phyloP scores from a whole-genome alignment of 176 grass and related monocot genomes.

The Eleusine coracana region DNA sequence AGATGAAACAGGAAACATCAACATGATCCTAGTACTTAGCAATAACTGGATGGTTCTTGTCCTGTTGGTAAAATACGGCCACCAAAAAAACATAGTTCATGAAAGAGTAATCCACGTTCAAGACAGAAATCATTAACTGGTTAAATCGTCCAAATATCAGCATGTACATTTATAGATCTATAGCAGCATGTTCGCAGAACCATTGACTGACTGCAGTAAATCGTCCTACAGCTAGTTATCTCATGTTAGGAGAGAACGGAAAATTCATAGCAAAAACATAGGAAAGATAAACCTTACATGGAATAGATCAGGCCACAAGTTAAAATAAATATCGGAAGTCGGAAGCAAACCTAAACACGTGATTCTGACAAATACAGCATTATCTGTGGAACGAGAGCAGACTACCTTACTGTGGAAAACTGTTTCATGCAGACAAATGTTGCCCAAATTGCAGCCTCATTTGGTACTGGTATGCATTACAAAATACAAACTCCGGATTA shows the following conservation, averaged over 20 bases:
- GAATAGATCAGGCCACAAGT: conserved; percentile 8
- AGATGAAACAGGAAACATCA: neutral
- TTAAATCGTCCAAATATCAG: conserved; percentile 6
- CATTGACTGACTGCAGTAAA: conserved; percentile 1
- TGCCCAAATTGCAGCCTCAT: conserved; percentile 16
- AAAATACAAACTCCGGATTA: conserved; percentile 21
- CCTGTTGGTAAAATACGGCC: neutral
- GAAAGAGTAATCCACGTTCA: neutral
- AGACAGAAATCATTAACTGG: neutral
- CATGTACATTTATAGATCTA: conserved; percentile 34
- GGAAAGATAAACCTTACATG: conserved; percentile 22
- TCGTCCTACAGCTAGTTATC: conserved; percentile 23
- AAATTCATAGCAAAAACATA: conserved; percentile 1
- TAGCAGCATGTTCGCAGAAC: neutral
- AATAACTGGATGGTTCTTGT: neutral
- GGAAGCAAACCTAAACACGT: conserved; percentile 19
- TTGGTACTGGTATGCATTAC: conserved; percentile 27
- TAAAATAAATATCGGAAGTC: conserved; percentile 3
- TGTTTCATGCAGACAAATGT: conserved; percentile 31
- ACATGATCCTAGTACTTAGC: neutral
- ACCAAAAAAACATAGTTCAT: neutral
- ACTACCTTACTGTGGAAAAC: conserved; percentile 32
- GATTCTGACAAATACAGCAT: conserved; percentile 25
- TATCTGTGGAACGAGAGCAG: conserved; percentile 28
- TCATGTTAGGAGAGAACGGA: conserved; percentile 7